A percentile compares a stretch with the other conserved stretches of the same genome.
Conservation (phyloP, 805 yeast species). For the Candida tibetensis region DNA sequence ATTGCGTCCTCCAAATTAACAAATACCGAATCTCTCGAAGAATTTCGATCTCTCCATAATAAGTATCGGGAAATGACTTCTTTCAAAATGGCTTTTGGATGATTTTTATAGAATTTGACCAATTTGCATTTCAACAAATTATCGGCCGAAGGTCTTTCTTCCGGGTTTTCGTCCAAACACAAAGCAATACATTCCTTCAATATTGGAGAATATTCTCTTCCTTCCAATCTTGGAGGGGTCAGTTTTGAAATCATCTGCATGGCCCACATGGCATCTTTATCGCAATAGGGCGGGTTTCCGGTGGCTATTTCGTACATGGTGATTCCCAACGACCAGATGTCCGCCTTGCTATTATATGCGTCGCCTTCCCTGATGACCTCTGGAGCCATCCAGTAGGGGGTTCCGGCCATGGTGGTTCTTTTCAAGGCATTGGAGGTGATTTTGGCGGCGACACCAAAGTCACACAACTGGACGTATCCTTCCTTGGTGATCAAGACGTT, state of each 20-base stretch:
- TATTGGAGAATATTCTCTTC: conserved; percentile 70
- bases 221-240: conserved; percentile 93
- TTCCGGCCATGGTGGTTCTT: conserved; percentile 93
- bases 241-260: conserved; percentile 90
- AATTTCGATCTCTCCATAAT: conserved; percentile 69
- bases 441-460: conserved; percentile 98
- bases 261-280: conserved; percentile 91
- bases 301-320: conserved; percentile 93
- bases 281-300: conserved; percentile 96
- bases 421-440: conserved; percentile 70
- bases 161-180: conserved; percentile 92
- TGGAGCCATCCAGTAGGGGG: conserved; percentile 99
- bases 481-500: conserved; percentile 85
- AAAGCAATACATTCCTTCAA: conserved; percentile 87
- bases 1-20: conserved; percentile 17
- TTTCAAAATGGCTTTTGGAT: conserved; percentile 59
- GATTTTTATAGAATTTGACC: conserved; percentile 57
- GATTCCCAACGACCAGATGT: conserved; percentile 96
- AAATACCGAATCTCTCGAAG: conserved; percentile 52
- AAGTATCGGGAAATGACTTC: conserved; percentile 75
- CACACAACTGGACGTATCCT: conserved; percentile 90
- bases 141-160: conserved; percentile 83
- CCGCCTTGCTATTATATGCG: conserved; percentile 85
- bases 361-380: conserved; percentile 94
- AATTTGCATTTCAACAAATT: conserved; percentile 75